These are phyloP conservation scores for Orbilia quercus DNA, from an alignment of 2,329 filamentous ascomycete species.

Conservation along the genomic window DNA sequence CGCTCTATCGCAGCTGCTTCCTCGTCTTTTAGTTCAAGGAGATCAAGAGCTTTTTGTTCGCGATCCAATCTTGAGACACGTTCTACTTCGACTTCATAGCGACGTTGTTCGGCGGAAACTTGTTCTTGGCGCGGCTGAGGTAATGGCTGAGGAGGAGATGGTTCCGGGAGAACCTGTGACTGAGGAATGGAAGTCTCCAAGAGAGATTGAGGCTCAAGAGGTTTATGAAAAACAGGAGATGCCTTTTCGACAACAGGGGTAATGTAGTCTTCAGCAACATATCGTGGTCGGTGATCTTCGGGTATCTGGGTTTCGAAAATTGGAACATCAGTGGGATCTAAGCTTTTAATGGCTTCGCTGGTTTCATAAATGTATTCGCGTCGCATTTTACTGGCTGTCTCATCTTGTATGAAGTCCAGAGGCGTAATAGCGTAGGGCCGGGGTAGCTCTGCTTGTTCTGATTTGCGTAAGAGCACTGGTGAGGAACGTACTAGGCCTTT, in stretches of 20 bases:
- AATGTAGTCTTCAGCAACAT: background rate
- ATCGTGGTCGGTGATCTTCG: background rate
- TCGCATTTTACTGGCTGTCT: background rate
- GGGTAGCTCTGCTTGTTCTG: background rate
- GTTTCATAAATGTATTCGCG: background rate
- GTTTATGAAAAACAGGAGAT: background rate
- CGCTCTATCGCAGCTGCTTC: constrained; percentile 41
- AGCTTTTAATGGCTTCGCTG: background rate
- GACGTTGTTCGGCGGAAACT: constrained; percentile 36
- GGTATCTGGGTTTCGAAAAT: background rate
- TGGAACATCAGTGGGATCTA: background rate
- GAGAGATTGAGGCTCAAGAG: background rate
- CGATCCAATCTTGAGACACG: constrained; percentile 33
- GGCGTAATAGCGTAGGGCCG: background rate
- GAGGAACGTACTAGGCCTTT: too few species aligned
- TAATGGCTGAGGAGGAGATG: background rate
- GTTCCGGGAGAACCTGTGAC: background rate
- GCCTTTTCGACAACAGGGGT: background rate
- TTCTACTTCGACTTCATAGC: constrained; percentile 51
- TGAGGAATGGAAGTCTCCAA: too few species aligned
- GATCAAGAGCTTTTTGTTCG: constrained; percentile 36
- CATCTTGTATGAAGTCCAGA: background rate
- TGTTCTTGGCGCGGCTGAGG: background rate
- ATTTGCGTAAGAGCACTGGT: background rate
- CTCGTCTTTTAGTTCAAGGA: constrained; percentile 42